Conservation (phyloP, 805 yeast genomes). For the Saccharomyces paradoxus region DNA sequence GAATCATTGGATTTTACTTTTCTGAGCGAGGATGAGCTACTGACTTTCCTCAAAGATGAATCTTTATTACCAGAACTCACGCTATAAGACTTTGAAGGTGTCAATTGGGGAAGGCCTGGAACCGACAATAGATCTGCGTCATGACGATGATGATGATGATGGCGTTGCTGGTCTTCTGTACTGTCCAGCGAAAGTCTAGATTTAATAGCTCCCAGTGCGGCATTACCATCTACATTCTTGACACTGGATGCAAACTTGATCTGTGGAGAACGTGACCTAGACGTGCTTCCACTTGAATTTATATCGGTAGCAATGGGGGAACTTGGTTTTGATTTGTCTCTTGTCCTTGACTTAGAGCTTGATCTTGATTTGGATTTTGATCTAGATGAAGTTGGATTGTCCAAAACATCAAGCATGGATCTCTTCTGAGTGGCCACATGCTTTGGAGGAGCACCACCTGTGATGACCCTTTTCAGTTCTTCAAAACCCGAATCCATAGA, state of each 20-base stretch:
- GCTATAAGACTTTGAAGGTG: not conserved
- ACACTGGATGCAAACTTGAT: not conserved
- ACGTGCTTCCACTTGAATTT: not conserved
- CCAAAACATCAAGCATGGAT: constrained; percentile 21
- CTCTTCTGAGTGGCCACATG: constrained; percentile 5
- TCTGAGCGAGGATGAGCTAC: constrained; percentile 12
- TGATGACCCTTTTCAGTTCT: constrained; percentile 20
- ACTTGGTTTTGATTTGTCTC: not conserved
- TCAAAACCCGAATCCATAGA: constrained; percentile 10
- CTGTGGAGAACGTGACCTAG: constrained; percentile 1
- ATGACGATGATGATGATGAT: constrained; percentile 4
- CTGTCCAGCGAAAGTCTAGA: not conserved
- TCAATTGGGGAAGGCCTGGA: not conserved
- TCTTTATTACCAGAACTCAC: not conserved
- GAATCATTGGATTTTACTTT: constrained; percentile 1
- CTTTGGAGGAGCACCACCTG: constrained; percentile 16
- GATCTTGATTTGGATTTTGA: constrained; percentile 9
- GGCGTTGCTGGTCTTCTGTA: not conserved
- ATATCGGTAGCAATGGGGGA: not conserved
- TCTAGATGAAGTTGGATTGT: constrained; percentile 6
- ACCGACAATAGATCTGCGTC: not conserved
- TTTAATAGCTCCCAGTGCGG: constrained; percentile 2
- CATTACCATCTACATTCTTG: constrained; percentile 12
- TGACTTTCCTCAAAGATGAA: constrained; percentile 12
- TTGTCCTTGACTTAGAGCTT: constrained; percentile 7